phyloP scores from a whole-genome alignment of 1,284 basidiomycete species.

The Ganoderma meredithae region DNA sequence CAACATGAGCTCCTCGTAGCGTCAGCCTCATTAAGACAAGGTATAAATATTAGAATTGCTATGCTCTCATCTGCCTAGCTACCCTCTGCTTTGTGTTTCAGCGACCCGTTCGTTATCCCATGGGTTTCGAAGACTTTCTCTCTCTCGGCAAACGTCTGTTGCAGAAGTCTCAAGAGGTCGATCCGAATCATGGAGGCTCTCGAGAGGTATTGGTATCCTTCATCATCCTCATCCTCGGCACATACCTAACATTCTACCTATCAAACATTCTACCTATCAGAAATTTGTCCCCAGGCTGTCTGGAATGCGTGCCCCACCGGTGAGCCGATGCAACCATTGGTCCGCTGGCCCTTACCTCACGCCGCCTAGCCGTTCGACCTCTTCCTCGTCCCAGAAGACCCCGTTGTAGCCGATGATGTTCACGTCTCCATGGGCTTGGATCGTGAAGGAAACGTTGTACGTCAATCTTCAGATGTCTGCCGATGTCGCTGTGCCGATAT shows the following conservation, averaged over 20 bases:
- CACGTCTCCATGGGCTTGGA: constrained; percentile 5
- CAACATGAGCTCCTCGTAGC: background rate
- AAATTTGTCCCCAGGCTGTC: background rate
- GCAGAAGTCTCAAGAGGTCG: background rate
- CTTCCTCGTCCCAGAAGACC: background rate
- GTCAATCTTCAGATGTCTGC: background rate
- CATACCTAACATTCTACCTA: background rate
- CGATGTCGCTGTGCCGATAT: background rate
- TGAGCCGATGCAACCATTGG: background rate
- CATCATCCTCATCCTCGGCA: background rate
- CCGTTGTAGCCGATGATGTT: background rate
- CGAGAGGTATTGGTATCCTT: background rate
- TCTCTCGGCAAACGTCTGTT: background rate
- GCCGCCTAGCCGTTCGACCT: background rate
- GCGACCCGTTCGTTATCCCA: background rate
- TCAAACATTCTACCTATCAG: background rate
- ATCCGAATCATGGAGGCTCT: background rate
- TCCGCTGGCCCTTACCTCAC: background rate
- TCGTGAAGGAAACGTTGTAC: background rate
- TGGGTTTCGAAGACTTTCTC: background rate
- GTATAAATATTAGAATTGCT: background rate
- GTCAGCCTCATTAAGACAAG: background rate
- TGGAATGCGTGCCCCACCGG: background rate
- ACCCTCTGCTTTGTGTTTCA: background rate
- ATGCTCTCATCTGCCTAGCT: background rate